A percentile compares a stretch with the other conserved stretches of the same genome.
phyloP scores from a whole-genome alignment of 1,284 basidiomycete species.

The Bjerkandera adusta region DNA sequence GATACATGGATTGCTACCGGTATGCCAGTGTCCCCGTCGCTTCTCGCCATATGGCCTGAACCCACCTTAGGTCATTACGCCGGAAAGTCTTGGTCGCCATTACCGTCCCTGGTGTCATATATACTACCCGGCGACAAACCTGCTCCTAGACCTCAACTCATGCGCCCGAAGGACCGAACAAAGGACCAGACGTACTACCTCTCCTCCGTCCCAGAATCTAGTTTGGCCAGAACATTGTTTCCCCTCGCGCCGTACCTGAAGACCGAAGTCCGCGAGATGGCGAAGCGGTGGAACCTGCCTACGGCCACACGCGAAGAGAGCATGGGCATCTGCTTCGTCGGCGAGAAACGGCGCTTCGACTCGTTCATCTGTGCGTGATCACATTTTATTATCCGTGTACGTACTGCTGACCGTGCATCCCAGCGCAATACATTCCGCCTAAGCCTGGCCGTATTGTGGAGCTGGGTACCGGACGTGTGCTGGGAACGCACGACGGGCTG shows the following conservation, averaged over 20 bases:
- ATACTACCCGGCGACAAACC: slow-evolving; percentile 3
- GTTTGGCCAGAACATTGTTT: slow-evolving; percentile 73
- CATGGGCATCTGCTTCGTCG: slow-evolving; percentile 98
- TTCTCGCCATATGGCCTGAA: too few relatives aligned
- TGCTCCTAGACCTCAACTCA: slow-evolving; percentile 54
- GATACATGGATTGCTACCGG: slow-evolving; percentile 78
- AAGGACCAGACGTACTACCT: slow-evolving; percentile 98
- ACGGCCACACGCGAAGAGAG: slow-evolving; percentile 84
- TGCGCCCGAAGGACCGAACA: slow-evolving; percentile 58
- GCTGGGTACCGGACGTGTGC: slow-evolving; percentile 45
- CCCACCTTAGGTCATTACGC: neutral
- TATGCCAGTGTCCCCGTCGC: slow-evolving; percentile 29
- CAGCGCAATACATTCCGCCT: slow-evolving; percentile 78
- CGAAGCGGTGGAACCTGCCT: slow-evolving; percentile 62
- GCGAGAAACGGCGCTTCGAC: slow-evolving; percentile 73
- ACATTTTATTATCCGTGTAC: slow-evolving; percentile 11
- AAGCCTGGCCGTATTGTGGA: slow-evolving; percentile 70
- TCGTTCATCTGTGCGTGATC: slow-evolving; percentile 65
- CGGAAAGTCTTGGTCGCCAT: slow-evolving; percentile 16
- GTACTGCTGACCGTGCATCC: neutral
- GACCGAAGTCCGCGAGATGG: slow-evolving; percentile 75
- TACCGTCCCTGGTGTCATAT: too few relatives aligned
- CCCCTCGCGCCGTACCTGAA: slow-evolving; percentile 75
- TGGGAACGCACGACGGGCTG: slow-evolving; percentile 74
- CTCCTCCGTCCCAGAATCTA: slow-evolving; percentile 67